Percentiles rank a stretch among this genome's conserved stretches.
phyloP scores from a whole-genome alignment of 768 basidiomycete species.

The Asterophora lycoperdoides region DNA sequence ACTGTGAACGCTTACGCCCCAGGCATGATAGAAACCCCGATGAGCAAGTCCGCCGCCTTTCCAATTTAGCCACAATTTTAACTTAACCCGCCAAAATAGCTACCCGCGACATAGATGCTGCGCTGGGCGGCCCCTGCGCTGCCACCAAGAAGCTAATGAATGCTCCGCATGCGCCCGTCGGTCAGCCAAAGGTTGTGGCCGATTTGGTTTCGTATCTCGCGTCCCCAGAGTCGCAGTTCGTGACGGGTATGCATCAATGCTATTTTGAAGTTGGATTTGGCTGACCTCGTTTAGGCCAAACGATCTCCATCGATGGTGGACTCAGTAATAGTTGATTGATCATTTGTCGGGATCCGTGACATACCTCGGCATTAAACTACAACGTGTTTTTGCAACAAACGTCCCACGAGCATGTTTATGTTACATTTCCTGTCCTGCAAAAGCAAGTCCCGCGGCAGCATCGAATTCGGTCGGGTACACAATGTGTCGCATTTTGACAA shows the following conservation, averaged over 20 bases:
- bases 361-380: no score
- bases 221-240: constrained; percentile 30
- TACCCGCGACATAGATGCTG: neutral
- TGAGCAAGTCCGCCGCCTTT: constrained; percentile 18
- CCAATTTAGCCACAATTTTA: no score
- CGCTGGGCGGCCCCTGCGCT: constrained; percentile 6
- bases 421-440: no score
- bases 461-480: no score
- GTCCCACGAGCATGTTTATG: no score
- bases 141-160: neutral
- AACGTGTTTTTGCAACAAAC: no score
- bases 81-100: neutral
- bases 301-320: constrained; percentile 9
- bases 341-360: no score
- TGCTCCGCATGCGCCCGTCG: constrained; percentile 17
- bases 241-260: constrained; percentile 25
- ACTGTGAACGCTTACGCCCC: constrained; percentile 34
- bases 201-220: constrained; percentile 31
- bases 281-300: constrained; percentile 6
- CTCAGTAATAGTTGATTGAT: neutral
- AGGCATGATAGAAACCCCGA: constrained; percentile 21
- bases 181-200: constrained; percentile 30
- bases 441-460: no score
- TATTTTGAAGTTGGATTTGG: neutral
- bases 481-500: no score